phyloP scores from a whole-genome alignment of 1,139 yeast genomes.

The Candida tropicalis region DNA sequence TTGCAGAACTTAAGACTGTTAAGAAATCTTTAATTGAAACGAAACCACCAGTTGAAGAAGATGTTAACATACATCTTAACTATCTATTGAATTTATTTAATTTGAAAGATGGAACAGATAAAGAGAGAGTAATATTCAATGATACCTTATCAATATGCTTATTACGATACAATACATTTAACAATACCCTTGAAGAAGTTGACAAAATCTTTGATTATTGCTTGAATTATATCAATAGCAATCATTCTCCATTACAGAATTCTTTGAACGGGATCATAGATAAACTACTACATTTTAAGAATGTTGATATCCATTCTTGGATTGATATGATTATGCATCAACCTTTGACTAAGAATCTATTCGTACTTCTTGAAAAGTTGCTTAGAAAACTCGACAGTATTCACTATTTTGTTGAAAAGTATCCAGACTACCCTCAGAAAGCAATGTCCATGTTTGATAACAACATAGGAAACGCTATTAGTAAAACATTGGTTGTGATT shows the following conservation, averaged over 20 bases:
- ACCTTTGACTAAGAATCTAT: constrained; percentile 12
- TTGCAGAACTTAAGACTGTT: constrained; percentile 5
- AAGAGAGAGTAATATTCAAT: constrained; percentile 34
- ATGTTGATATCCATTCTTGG: constrained; percentile 11
- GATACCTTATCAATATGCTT: constrained; percentile 71
- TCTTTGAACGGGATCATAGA: constrained; percentile 62
- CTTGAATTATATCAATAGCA: constrained; percentile 69
- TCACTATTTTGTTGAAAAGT: constrained; percentile 36
- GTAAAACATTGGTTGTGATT: constrained; percentile 59
- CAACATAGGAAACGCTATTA: constrained; percentile 67
- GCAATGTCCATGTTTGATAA: constrained; percentile 57
- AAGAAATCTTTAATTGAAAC: constrained; percentile 13
- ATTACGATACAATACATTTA: constrained; percentile 39
- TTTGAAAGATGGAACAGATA: constrained; percentile 6
- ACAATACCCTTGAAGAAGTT: background rate
- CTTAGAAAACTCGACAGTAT: constrained; percentile 45
- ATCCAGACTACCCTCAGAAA: constrained; percentile 46
- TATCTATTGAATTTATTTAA: constrained; percentile 8
- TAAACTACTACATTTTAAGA: constrained; percentile 40
- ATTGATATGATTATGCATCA: constrained; percentile 14
- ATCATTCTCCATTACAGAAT: constrained; percentile 70
- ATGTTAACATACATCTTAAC: constrained; percentile 4
- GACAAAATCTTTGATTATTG: constrained; percentile 49
- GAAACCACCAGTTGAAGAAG: constrained; percentile 11
- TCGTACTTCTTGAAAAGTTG: constrained; percentile 43